Evolutionary conservation across 2,329 filamentous ascomycete genomes (phyloP).

Genomic region (Diplodia sapinea): DNA sequence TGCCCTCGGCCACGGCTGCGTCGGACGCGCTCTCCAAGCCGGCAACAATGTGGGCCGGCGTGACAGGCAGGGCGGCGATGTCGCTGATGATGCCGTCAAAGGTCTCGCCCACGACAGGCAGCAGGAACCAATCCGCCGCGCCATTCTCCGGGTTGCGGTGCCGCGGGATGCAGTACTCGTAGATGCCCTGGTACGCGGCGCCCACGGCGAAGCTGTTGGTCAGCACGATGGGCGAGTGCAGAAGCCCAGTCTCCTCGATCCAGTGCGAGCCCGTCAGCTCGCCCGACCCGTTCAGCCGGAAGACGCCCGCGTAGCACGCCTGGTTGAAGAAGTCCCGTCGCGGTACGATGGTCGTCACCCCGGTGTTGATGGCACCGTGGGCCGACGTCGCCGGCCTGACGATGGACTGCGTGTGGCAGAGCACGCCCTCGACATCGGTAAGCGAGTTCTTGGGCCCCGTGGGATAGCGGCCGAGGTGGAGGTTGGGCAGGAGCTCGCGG

Average conservation of each 20-base stretch:
- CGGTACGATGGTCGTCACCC: conserved; percentile 53
- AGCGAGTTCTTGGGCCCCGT: conserved; percentile 51
- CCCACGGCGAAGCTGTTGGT: conserved; percentile 66
- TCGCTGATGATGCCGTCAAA: conserved; percentile 69
- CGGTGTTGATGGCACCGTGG: conserved; percentile 48
- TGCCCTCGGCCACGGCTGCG: conserved; percentile 64
- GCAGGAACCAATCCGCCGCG: conserved; percentile 59
- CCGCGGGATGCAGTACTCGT: conserved; percentile 60
- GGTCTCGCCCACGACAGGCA: conserved; percentile 67
- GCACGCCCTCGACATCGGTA: conserved; percentile 53
- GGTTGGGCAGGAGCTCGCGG: conserved; percentile 47
- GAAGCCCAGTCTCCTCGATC: conserved; percentile 66
- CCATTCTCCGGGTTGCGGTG: conserved; percentile 47
- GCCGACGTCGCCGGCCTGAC: conserved; percentile 39
- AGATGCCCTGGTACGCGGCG: conserved; percentile 64
- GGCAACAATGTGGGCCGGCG: conserved; percentile 58
- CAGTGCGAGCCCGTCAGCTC: conserved; percentile 67
- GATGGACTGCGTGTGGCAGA: conserved; percentile 51
- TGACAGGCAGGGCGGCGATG: conserved; percentile 61
- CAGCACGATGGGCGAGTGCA: conserved; percentile 65
- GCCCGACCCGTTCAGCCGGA: conserved; percentile 68
- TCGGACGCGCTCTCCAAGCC: conserved; percentile 60
- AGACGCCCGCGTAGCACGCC: conserved; percentile 54
- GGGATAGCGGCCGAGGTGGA: conserved; percentile 46
- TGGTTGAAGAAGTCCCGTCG: conserved; percentile 50